A percentile compares a stretch with the other conserved stretches of the same genome.
Evolutionary conservation across 148 eudicot genomes (phyloP).

Genomic region (Vaccinium vitisidaea): DNA sequence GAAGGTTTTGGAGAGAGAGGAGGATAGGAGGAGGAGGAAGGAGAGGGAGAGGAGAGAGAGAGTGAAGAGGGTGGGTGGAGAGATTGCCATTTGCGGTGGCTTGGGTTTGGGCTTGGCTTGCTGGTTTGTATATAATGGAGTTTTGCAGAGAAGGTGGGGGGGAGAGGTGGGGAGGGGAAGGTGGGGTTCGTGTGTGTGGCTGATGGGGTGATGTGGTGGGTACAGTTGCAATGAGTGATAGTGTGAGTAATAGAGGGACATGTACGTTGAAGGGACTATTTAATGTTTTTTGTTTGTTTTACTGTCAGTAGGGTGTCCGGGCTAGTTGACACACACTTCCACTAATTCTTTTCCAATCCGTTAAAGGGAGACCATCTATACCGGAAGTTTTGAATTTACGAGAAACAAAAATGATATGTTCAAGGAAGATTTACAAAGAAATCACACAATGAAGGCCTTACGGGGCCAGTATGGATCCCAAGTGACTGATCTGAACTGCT

Average conservation of each 20-base stretch:
- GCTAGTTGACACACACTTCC: too few species aligned
- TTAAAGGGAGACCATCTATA: too few species aligned
- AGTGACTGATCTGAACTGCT: too few species aligned
- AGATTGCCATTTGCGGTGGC: slow-evolving; percentile 19
- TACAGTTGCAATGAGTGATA: neutral
- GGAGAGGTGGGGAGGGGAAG: neutral
- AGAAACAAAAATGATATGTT: too few species aligned
- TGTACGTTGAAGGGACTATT: too few species aligned
- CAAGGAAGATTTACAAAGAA: too few species aligned
- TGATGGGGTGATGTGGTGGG: neutral
- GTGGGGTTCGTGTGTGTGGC: neutral
- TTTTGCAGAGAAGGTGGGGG: neutral
- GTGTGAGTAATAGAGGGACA: neutral
- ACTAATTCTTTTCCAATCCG: too few species aligned
- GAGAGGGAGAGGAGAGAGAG: slow-evolving; percentile 1
- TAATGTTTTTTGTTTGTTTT: too few species aligned
- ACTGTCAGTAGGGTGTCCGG: too few species aligned
- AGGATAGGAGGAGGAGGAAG: neutral
- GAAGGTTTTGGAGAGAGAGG: slow-evolving; percentile 42
- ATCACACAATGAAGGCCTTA: too few species aligned
- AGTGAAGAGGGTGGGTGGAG: neutral
- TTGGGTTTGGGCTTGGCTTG: slow-evolving; percentile 8
- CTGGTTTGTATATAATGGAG: neutral
- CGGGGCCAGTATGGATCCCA: too few species aligned
- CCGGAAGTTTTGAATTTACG: too few species aligned